Conservation (phyloP, 2,329 filamentous ascomycete genomes). For the Claviceps monticola region DNA sequence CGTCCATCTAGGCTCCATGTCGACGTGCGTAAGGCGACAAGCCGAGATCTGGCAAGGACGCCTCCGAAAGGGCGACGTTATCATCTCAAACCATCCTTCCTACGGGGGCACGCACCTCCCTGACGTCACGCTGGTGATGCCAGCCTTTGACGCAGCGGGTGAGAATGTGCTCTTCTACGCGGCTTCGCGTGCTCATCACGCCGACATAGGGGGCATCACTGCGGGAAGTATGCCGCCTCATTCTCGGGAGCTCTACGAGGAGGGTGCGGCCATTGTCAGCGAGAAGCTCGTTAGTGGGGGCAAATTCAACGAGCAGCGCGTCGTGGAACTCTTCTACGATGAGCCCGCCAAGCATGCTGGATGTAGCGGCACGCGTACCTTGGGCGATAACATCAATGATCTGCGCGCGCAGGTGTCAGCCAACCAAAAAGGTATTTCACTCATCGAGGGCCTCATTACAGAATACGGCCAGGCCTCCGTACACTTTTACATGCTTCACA, state of each 20-base stretch:
- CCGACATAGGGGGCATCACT: constrained; percentile 72
- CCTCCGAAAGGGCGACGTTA: constrained; percentile 63
- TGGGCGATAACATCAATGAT: constrained; percentile 72
- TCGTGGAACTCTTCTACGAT: constrained; percentile 56
- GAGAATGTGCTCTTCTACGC: constrained; percentile 71
- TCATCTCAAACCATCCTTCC: constrained; percentile 74
- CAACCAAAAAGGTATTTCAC: constrained; percentile 73
- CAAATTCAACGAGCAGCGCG: constrained; percentile 63
- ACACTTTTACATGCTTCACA: constrained; percentile 71
- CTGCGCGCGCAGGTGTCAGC: constrained; percentile 73
- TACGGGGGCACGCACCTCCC: constrained; percentile 73
- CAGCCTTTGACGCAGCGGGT: constrained; percentile 51
- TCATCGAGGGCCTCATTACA: constrained; percentile 60
- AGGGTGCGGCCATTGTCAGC: constrained; percentile 48
- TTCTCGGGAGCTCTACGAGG: constrained; percentile 48
- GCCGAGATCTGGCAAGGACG: constrained; percentile 68
- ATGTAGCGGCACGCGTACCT: constrained; percentile 64
- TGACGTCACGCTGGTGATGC: constrained; percentile 70
- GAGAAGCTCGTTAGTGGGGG: constrained; percentile 63
- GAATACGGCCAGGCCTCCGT: constrained; percentile 70
- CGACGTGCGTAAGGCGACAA: constrained; percentile 65
- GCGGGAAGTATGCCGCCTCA: constrained; percentile 72
- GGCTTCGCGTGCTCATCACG: constrained; percentile 66
- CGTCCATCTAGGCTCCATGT: constrained; percentile 72
- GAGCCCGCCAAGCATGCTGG: constrained; percentile 63